Base-by-base conservation (phyloP, 768 basidiomycete genomes). In the Strobilomyces dryophilus region DNA sequence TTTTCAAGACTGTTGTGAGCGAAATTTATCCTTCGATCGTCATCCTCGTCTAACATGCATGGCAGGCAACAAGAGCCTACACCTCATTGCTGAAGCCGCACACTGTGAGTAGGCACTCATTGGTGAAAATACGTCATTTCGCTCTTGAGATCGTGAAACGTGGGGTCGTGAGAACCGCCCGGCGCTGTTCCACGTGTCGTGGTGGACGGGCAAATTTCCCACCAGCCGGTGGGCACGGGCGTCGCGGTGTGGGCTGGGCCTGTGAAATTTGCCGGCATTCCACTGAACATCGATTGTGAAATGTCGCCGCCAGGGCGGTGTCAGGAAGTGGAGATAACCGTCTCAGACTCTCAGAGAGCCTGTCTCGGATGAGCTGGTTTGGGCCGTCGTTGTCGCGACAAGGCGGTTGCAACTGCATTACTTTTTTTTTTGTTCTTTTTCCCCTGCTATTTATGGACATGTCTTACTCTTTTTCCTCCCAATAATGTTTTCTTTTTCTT, bases 131-230 rank as follows among this genome's bases (percentile, higher is more conserved):
- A 69, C 70, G 61, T 66, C 63, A 71, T 58, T 56, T 59, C 32
- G 29, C 50, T 54, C 51, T 70, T 47, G 62, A 64, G 72, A 54
- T 58, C 62, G 73, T 60, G 63, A 72, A 74, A 73, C 72, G 73
- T 73, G 72, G 73, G 63, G 63, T 60, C 72, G 72, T 73, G 72
- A 61, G 72, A 74, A 66, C 15, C 31, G 39, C 45, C 52, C 34
- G 42, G 49, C 63, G 63, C 54, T 49, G 50, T n/a, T 41, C 51
- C 58, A 57, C 61, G 51, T 64, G 64, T 36, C 44, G 10, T 27
- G 31, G 49, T 35, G 52, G 52, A 42, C 47, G 11, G 21, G 7
- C 54, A 56, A 42, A 40, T 3, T 37, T 21, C 20, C 10, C 18
- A 1, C 41, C 44, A 20, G 27, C 52, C 18, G 18, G 29, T 32